Base-by-base conservation (phyloP, 129 eudicot genomes). In the Pseudognaphalium luteoalbum region DNA sequence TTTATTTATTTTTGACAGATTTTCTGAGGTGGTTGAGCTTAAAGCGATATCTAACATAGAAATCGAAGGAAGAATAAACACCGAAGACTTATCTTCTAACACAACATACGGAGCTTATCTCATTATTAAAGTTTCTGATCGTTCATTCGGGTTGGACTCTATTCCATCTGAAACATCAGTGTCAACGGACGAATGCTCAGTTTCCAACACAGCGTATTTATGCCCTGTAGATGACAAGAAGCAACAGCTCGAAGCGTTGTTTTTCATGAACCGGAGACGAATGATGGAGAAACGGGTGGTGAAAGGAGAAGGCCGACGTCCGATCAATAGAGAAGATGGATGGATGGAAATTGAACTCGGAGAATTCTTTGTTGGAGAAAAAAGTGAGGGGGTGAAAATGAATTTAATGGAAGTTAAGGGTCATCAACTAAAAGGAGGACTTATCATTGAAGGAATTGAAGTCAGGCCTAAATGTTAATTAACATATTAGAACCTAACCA, bases 351-450 rank as follows among this genome's bases (percentile, higher is more conserved):
- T 86, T 35, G 84, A 86, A 66, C 60, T 86, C 20, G 90, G 88
- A 74, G 90, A 86, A 16, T 86, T 86, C 25, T 70, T 68, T 64
- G 83, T 56, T 56, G 85, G 83, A 41, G 79, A 71, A 47, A 65
- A 68, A 20, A 70, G 66, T 60, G 79, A 79, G 78, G 78, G 15
- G 28, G 84, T 83, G 51, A 79, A 68, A 70, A 80, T 87, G 90
- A 81, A 77, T 63, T 71, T 90, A 72, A 85, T 61, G 88, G 96
- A 90, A 74, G 84, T 83, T 4, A 87, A 87, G 74, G 90, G 96
- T 2, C 79, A 68, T 66, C 92, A 90, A 57, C 82, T 90, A 16
- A 90, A 90, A 68, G 96, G 90, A 54, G 92, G 92, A 52, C 87
- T 90, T 54, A 44, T 85, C 20, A 67, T 90, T 19, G 84, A 87